Base-by-base conservation (phyloP, 345 rosid genomes). In the Salix koriyanagi region DNA sequence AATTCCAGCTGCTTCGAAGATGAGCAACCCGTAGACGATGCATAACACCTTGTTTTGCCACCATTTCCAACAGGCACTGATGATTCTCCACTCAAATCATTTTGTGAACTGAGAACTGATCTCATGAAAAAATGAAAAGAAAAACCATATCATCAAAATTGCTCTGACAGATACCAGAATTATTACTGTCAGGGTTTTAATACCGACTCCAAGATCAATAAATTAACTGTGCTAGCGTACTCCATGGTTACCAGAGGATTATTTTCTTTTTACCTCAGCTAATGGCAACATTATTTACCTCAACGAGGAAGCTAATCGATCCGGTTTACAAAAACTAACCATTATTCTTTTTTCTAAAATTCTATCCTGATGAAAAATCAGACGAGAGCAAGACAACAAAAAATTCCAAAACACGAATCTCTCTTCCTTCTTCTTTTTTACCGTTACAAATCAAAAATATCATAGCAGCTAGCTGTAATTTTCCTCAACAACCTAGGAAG, bases 11-110 rank as follows among this genome's bases (percentile, higher is more conserved):
- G 90, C 75, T 77, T 83, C 0, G 82, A 34, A 8, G 81, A 77
- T 64, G 77, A 68, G 69, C 28, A 44, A 58, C 56, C 70, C 76
- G 70, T 21, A 60, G 84, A 72, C 1, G 83, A 41, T 21, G 82
- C 30, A 26, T 73, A 52, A 70, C 77, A 81, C 67, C 75, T 86
- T 36, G 73, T 60, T 79, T 76, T 83, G 76, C 84, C 81, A n/a
- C 79, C 86, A 80, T 60, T 79, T 46, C 79, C 75, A 48, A 26
- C 61, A 61, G 72, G 58, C 72, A 83, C 84, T 2, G 80, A 75
- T 16, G 67, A 70, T 30, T 85, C 92, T 50, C 82, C 88, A 7
- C 80, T 73, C 4, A 52, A 26, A 67, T 86, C 97, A 72, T 81
- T 87, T 19, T 54, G 74, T 28, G 84, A 80, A 79, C 82, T 71